Evolutionary conservation across 768 basidiomycete genomes (phyloP).

Genomic region (Psilocybe azurescens): DNA sequence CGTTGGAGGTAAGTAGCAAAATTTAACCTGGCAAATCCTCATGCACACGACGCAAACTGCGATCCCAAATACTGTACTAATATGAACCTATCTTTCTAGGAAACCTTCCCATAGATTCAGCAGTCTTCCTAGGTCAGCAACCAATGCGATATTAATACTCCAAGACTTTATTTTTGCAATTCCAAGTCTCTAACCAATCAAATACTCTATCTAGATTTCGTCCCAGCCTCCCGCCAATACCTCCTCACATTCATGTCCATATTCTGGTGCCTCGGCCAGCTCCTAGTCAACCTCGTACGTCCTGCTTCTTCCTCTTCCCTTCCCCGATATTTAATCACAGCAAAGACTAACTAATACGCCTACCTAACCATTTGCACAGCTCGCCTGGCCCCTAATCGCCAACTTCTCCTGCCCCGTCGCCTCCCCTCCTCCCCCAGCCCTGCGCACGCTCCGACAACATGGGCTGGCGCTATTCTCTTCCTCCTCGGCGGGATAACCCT

Average conservation of each 20-base stretch:
- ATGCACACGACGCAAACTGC: too few relatives aligned
- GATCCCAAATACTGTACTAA: not conserved
- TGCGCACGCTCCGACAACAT: slow-evolving; percentile 59
- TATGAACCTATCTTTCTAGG: slow-evolving; percentile 16
- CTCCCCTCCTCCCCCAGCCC: slow-evolving; percentile 18
- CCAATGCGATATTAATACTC: not conserved
- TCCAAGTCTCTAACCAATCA: too few relatives aligned
- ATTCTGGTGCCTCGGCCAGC: slow-evolving; percentile 84
- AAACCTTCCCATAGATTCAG: slow-evolving; percentile 79
- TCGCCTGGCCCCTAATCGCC: slow-evolving; percentile 75
- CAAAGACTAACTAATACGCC: too few relatives aligned
- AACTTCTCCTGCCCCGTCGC: slow-evolving; percentile 60
- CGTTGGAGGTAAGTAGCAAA: slow-evolving; percentile 53
- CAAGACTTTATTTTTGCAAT: not conserved
- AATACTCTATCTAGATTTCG: slow-evolving; percentile 48
- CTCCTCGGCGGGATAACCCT: slow-evolving; percentile 75
- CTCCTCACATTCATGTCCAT: slow-evolving; percentile 73
- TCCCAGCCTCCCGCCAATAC: slow-evolving; percentile 74
- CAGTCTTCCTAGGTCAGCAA: slow-evolving; percentile 68
- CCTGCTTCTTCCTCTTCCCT: too few relatives aligned
- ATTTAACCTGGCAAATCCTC: too few relatives aligned
- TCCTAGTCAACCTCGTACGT: slow-evolving; percentile 51
- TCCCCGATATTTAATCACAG: too few relatives aligned
- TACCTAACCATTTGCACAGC: not conserved
- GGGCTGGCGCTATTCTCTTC: slow-evolving; percentile 82